Evolutionary conservation across 768 basidiomycete genomes (phyloP).

Genomic region (Lanmaoa pseudosensibilis): DNA sequence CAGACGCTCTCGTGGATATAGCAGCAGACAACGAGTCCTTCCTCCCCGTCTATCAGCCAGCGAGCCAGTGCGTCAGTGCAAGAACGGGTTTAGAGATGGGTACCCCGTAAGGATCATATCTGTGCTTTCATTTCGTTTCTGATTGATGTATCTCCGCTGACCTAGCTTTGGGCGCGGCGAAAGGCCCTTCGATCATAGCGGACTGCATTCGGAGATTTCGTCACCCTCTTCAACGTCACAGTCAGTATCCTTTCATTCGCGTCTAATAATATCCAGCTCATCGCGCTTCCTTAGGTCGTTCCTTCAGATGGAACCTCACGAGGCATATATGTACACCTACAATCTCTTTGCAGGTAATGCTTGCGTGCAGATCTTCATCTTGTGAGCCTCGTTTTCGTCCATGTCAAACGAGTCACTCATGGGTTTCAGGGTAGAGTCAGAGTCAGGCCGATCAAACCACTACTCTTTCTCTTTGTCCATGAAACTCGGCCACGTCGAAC

Average conservation of each 20-base stretch:
- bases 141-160: neutral
- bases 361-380: slow-evolving; percentile 50
- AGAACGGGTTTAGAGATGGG: neutral
- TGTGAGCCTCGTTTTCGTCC: slow-evolving; percentile 38
- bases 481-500: slow-evolving; percentile 55
- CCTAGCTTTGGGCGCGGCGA: neutral
- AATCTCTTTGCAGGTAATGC: slow-evolving; percentile 43
- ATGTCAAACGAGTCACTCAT: slow-evolving; percentile 1
- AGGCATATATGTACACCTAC: slow-evolving; percentile 45
- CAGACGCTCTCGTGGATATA: neutral
- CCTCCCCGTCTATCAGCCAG: slow-evolving; percentile 26
- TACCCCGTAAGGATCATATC: slow-evolving; percentile 4
- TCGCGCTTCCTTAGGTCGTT: slow-evolving; percentile 12
- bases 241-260: slow-evolving; percentile 13
- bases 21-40: slow-evolving; percentile 15
- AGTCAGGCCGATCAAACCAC: slow-evolving; percentile 27
- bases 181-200: slow-evolving; percentile 3
- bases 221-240: neutral
- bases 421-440: slow-evolving; percentile 31
- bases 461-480: slow-evolving; percentile 56
- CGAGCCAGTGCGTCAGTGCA: neutral
- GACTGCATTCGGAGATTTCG: slow-evolving; percentile 9
- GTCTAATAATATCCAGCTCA: slow-evolving; percentile 10
- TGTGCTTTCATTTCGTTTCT: neutral
- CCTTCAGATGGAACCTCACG: slow-evolving; percentile 23